These are phyloP conservation scores for Schwanniomyces yamadae DNA, from an alignment of 805 yeast genomes.

Conservation along the genomic window DNA sequence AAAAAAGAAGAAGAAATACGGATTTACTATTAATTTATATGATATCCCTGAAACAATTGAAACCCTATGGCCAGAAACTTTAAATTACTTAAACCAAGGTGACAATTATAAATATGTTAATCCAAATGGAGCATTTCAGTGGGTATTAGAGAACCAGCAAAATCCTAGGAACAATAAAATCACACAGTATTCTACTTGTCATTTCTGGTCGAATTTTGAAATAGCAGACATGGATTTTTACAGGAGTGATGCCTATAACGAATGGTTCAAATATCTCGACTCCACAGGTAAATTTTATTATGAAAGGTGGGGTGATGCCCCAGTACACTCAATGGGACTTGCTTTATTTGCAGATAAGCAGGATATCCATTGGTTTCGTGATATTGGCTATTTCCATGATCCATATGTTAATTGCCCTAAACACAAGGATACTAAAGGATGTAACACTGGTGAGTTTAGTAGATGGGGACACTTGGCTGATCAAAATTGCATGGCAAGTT, in stretches of 20 bases:
- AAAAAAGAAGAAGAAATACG: conserved; percentile 65
- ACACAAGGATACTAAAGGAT: conserved; percentile 41
- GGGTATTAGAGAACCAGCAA: conserved; percentile 51
- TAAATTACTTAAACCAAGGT: conserved; percentile 53
- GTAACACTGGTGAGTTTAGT: conserved; percentile 56
- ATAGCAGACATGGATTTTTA: conserved; percentile 82
- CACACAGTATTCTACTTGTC: conserved; percentile 66
- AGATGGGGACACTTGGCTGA: conserved; percentile 49
- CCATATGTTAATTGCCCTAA: conserved; percentile 80
- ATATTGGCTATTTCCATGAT: conserved; percentile 72
- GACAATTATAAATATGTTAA: conserved; percentile 58
- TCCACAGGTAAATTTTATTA: conserved; percentile 78
- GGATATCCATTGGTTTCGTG: conserved; percentile 83
- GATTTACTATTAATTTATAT: conserved; percentile 66
- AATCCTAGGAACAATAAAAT: conserved; percentile 42
- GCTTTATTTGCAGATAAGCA: conserved; percentile 67
- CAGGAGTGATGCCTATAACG: conserved; percentile 62
- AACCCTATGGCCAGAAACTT: conserved; percentile 68
- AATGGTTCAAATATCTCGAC: conserved; percentile 65
- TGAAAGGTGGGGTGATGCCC: conserved; percentile 95
- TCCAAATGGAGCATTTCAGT: conserved; percentile 49
- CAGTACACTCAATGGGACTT: conserved; percentile 78
- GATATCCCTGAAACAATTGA: conserved; percentile 66
- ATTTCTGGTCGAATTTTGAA: conserved; percentile 90
- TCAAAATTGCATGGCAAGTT: conserved; percentile 74